Conservation (phyloP, 805 yeast species). For the Sugiyamaella qingdaonensis region DNA sequence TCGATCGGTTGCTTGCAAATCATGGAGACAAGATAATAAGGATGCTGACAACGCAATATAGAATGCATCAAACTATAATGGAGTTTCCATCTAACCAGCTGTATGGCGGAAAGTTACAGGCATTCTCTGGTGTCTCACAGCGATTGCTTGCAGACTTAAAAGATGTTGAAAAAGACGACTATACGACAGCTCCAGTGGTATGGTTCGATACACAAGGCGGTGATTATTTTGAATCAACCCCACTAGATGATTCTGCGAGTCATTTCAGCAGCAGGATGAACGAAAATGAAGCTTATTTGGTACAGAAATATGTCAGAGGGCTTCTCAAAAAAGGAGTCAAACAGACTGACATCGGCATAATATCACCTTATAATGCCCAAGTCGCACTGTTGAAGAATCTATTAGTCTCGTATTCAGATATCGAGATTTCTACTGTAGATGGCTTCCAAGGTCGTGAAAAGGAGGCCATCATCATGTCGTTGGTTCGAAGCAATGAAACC, state of each 20-base stretch:
- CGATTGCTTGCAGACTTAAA: constrained; percentile 55
- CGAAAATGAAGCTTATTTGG: constrained; percentile 69
- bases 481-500: constrained; percentile 75
- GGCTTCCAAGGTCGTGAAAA: constrained; percentile 97
- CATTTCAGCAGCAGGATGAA: constrained; percentile 56
- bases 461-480: constrained; percentile 71
- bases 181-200: constrained; percentile 50
- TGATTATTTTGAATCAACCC: constrained; percentile 55
- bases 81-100: constrained; percentile 64
- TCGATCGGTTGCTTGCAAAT: constrained; percentile 65
- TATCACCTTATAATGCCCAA: constrained; percentile 89
- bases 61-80: constrained; percentile 83
- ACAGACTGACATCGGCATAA: constrained; percentile 66
- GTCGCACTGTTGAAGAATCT: constrained; percentile 54
- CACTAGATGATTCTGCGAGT: constrained; percentile 30
- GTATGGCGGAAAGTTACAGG: constrained; percentile 59
- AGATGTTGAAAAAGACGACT: constrained; percentile 46
- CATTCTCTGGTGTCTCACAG: constrained; percentile 54
- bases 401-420: constrained; percentile 38
- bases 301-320: constrained; percentile 49
- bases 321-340: constrained; percentile 52
- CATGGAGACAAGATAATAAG: constrained; percentile 48
- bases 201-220: constrained; percentile 97
- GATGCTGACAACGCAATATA: constrained; percentile 71
- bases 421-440: constrained; percentile 88